Conservation (phyloP, 2,329 filamentous ascomycete species). For the Onygena corvina region DNA sequence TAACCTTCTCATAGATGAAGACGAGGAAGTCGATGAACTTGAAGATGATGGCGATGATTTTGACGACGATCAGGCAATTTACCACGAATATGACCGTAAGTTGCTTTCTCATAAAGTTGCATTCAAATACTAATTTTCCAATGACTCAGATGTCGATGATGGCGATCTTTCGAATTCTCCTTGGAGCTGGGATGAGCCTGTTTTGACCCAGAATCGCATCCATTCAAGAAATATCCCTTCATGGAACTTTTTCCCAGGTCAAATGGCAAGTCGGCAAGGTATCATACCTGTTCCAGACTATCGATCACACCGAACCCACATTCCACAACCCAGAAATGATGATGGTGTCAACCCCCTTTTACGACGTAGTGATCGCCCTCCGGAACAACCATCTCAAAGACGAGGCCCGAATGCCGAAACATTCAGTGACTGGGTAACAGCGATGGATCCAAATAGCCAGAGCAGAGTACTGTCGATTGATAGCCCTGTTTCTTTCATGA, state of each 20-base stretch:
- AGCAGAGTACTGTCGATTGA: slow-evolving; percentile 37
- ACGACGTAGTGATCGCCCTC: slow-evolving; percentile 44
- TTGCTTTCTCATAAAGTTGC: slow-evolving; percentile 9
- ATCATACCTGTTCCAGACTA: slow-evolving; percentile 33
- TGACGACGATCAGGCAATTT: slow-evolving; percentile 35
- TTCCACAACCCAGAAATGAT: slow-evolving; percentile 49
- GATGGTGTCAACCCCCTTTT: slow-evolving; percentile 82
- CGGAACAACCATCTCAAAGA: slow-evolving; percentile 26
- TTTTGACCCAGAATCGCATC: slow-evolving; percentile 40
- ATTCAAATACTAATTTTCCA: slow-evolving; percentile 20
- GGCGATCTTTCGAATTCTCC: slow-evolving; percentile 25
- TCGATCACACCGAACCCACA: slow-evolving; percentile 33
- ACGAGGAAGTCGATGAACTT: slow-evolving; percentile 36
- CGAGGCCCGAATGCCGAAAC: slow-evolving; percentile 30
- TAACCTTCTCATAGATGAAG: slow-evolving; percentile 43
- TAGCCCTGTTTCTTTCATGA: slow-evolving; percentile 45
- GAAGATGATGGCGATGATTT: slow-evolving; percentile 33
- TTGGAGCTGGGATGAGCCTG: slow-evolving; percentile 46
- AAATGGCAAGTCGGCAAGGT: slow-evolving; percentile 42
- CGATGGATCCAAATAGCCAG: slow-evolving; percentile 37
- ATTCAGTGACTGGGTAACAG: slow-evolving; percentile 43
- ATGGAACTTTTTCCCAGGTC: slow-evolving; percentile 51
- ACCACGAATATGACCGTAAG: slow-evolving; percentile 29
- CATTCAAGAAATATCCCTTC: slow-evolving; percentile 46
- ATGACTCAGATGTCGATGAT: slow-evolving; percentile 25